Evolutionary conservation across 2,329 filamentous ascomycete genomes (phyloP), one percentile per base, ranked within the genome.

Genomic region (Lachnellula occidentalis): DNA sequence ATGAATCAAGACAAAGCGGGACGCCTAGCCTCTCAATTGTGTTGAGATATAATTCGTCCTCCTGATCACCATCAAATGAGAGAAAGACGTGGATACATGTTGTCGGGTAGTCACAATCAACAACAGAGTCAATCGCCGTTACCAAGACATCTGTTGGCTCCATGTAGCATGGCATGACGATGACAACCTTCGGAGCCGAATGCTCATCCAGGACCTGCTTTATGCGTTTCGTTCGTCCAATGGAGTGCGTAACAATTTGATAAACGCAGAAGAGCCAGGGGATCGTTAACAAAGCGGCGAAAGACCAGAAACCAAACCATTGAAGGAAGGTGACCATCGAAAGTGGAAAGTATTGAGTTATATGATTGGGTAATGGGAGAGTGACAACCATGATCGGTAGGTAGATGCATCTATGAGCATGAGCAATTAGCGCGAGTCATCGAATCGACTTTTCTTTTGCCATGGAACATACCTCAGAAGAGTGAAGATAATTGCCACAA

Each of bases 131-230:
- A 63, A 96, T 80, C 4, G 92, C 94, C 46, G 87, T 88, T 53
- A 96, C 78, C 46, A 97, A 78, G 12, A 95, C 80, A 0, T 89
- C 87, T 0, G 90, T 89, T 31, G 91, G 85, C 68, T 97, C 94
- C 67, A 94, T 90, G 75, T 96, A 97, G 67, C 92, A 95, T 4
- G 92, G 94, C 91, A 97, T 96, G 55, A 97, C 87, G 57, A 97
- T 88, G 59, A 96, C 90, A 15, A 95, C 88, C 72, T 97, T 97
- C 1, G 92, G 94, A 0, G 94, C 92, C 1, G 86, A 91, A 2
- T 82, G 75, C 67, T 95, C 90, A 69, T 96, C 90, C 49, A 96
- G 79, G 0, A 90, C 83, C 60, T 89, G 82, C 69, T 95, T 92
- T 67, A 96, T 89, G 50, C 87, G 81, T 69, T 90, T 90, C 42